These are phyloP conservation scores for Tricholoma hemisulphureum DNA, from an alignment of 768 basidiomycete species.

Conservation along the genomic window DNA sequence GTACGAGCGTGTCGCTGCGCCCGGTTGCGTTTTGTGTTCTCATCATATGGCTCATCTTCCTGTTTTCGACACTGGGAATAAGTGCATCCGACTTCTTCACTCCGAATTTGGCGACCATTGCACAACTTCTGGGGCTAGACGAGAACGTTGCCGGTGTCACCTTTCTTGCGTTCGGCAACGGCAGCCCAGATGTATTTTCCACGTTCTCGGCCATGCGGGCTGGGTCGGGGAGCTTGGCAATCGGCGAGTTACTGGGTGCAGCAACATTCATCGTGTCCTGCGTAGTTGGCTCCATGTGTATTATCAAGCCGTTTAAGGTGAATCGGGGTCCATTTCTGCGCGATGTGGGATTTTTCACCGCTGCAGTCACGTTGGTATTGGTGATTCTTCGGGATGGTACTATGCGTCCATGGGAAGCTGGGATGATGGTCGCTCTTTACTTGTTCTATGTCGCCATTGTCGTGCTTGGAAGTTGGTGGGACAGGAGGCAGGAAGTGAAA, in stretches of 20 bases:
- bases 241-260: conserved; percentile 94
- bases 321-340: conserved; percentile 79
- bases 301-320: conserved; percentile 93
- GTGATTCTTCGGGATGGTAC: conserved; percentile 73
- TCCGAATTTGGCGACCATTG: conserved; percentile 90
- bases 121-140: conserved; percentile 79
- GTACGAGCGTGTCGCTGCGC: conserved; percentile 52
- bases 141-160: conserved; percentile 97
- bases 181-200: conserved; percentile 93
- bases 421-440: conserved; percentile 70
- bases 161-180: conserved; percentile 95
- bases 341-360: conserved; percentile 93
- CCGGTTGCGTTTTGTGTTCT: conserved; percentile 63
- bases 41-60: conserved; percentile 79
- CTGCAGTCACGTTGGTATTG: conserved; percentile 75
- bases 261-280: conserved; percentile 95
- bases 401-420: conserved; percentile 73
- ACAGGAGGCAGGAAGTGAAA: conserved; percentile 49
- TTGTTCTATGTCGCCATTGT: conserved; percentile 74
- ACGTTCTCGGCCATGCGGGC: conserved; percentile 92
- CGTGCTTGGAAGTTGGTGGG: conserved; percentile 76
- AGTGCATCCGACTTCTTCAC: conserved; percentile 97
- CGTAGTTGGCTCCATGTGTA: conserved; percentile 96
- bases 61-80: conserved; percentile 95
- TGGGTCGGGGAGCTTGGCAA: conserved; percentile 82